Evolutionary conservation across 192 early-diverging fungal genomes (phyloP).

Genomic region (Lobosporangium transversale): DNA sequence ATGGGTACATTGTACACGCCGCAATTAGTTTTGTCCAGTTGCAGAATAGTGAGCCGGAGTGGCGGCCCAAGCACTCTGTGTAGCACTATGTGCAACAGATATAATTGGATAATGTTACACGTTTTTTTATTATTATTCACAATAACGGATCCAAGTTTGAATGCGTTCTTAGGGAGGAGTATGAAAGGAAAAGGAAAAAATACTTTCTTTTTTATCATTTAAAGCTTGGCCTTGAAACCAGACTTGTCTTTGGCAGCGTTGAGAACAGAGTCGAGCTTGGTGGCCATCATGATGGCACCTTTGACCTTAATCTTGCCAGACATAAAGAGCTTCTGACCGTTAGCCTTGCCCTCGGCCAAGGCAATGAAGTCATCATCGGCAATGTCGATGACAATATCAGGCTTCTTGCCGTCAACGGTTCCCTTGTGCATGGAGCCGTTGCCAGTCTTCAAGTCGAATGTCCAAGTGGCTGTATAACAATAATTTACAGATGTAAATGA

Average conservation of each 20-base stretch:
- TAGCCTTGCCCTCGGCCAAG: slow-evolving; percentile 85
- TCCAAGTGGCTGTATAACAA: slow-evolving; percentile 72
- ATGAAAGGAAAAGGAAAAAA: too few species aligned
- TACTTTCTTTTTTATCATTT: slow-evolving; percentile 54
- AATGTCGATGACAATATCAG: slow-evolving; percentile 79
- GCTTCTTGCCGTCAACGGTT: slow-evolving; percentile 59
- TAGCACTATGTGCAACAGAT: too few species aligned
- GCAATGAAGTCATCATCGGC: slow-evolving; percentile 85
- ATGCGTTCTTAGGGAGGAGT: too few species aligned
- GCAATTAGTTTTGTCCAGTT: too few species aligned
- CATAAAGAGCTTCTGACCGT: slow-evolving; percentile 93
- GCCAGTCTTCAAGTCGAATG: slow-evolving; percentile 78
- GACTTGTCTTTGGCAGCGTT: slow-evolving; percentile 58
- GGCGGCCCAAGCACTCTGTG: too few species aligned
- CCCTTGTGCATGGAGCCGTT: slow-evolving; percentile 56
- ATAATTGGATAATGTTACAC: too few species aligned
- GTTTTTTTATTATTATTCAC: too few species aligned
- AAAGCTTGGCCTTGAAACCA: slow-evolving; percentile 71
- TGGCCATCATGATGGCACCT: slow-evolving; percentile 79
- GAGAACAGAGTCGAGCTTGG: slow-evolving; percentile 76
- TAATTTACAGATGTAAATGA: neutral
- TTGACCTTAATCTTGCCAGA: slow-evolving; percentile 89
- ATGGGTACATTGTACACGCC: too few species aligned
- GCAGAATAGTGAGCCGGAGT: too few species aligned
- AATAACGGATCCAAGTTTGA: too few species aligned